Evolutionary conservation across 306 rosid genomes (phyloP), one percentile per base, ranked within the genome.

Genomic region (Medicago lupulina): DNA sequence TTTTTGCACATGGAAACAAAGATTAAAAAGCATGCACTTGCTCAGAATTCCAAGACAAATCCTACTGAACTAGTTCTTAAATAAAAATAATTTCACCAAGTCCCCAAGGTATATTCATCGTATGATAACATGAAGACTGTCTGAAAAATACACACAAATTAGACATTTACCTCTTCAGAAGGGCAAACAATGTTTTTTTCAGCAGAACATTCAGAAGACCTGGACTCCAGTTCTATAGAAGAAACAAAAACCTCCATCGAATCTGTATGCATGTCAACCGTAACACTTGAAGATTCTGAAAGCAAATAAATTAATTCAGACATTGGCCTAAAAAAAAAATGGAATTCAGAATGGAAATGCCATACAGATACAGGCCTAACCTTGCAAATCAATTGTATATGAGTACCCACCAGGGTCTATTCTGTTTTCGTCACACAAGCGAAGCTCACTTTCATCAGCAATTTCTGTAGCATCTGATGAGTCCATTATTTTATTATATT

Each of bases 141-240:
- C 11, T 71, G 16, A 39, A 55, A 55, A 54, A 57, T 49, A 36
- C 19, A 59, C 21, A 40, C 41, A 67, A 69, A 58, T 46, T 61
- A 64, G 28, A 19, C 53, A 51, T 71, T 58, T 8, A 91, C 93
- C 91, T 83, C 87, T 44, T 74, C 69, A 67, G 91, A 77, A 61
- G 83, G 79, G 58, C 51, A 11, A 3, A 21, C 43, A 34, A 18
- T 6, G 18, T 78, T 75, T 67, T 73, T 77, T 44, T 16, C 79
- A 21, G 86, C 50, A 38, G 81, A 76, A 72, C 65, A 47, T 64
- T 65, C 77, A 19, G 79, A 73, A 43, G 84, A 74, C 50, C 53
- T 63, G 49, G 83, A 47, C 59, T 80, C 83, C 59, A 46, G 54
- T 8, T 76, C 80, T 21, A 18, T 69, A 44, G 63, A 47, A 3